Base-by-base conservation (phyloP, 352 stramenopile species). In the Globisporangium uncinulatum region DNA sequence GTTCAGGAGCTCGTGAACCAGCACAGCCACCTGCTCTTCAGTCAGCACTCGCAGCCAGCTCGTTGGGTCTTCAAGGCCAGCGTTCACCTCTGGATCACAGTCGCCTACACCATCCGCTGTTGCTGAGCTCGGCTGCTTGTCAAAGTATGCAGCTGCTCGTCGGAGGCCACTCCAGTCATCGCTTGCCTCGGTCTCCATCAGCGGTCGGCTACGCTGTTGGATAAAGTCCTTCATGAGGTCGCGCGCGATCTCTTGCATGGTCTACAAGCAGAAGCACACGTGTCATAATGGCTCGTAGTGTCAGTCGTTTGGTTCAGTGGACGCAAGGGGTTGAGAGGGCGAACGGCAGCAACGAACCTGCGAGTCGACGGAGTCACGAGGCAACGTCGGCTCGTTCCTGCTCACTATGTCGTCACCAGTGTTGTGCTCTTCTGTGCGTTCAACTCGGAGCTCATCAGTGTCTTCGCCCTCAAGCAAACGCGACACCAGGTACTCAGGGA, bases 1-100 rank as follows among this genome's bases (percentile, higher is more conserved):
- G 54, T 67, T 74, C 66, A 71, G 67, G 44, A 83, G 61, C 43
- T 81, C 61, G 14, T 71, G 63, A n/a, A 83, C 63, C 41, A 83
- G 49, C 2, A 57, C 45, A 44, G 61, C 55, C 11, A 83, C 70
- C 69, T 85, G 70, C 39, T 85, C 72, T 65, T 81, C 72, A 1
- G 67, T 72, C 14, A 84, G 63, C 24, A 76, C n/a, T 3, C 69
- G 46, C 10, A 72, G 34, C 74, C 71, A 83, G 19, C 60, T 67
- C 1, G 41, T 21, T 4, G 61, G 46, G 44, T 59, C 54, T 4
- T 61, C 57, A 0, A 46, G 19, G 34, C 45, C 21, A 3, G 34
- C 39, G 15, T 51, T 42, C 42, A 20, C 31, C 31, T 21, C 9
- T 13, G 11, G 24, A 9, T 32, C 6, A 4, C 19, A 48, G 20